These are phyloP conservation scores for Paramecium biaurelia DNA, from an alignment of 73 alveolate species.

Conservation along the genomic window DNA sequence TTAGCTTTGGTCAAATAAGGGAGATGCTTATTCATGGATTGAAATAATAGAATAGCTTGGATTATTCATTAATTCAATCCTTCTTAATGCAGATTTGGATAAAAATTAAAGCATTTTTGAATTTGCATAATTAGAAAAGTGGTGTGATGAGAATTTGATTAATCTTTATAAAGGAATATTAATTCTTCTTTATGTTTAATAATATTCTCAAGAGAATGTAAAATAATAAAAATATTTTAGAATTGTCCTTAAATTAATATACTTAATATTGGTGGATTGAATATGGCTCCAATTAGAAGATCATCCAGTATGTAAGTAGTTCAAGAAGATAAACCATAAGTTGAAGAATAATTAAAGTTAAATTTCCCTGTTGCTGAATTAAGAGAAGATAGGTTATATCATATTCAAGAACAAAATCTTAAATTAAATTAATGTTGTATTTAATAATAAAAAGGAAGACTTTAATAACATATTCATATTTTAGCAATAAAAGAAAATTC, in stretches of 20 bases:
- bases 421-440: background rate
- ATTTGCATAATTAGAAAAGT: background rate
- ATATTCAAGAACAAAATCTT: background rate
- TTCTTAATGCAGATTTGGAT: background rate
- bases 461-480: background rate
- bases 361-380: background rate
- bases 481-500: background rate
- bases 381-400: background rate
- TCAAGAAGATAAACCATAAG: background rate
- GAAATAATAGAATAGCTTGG: background rate
- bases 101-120: background rate
- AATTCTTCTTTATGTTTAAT: background rate
- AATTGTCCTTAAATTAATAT: background rate
- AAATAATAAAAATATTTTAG: background rate
- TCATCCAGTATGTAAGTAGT: background rate
- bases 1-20: background rate
- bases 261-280: background rate
- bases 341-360: background rate
- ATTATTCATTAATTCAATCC: background rate
- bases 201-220: background rate
- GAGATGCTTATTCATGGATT: conserved; percentile 45
- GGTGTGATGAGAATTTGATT: background rate
- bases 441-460: background rate
- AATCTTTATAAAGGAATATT: conserved; percentile 9
- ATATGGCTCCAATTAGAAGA: background rate